Evolutionary conservation across 1,284 basidiomycete genomes (phyloP), one percentile per base, ranked within the genome.

Genomic region (Trichosporon sp.): DNA sequence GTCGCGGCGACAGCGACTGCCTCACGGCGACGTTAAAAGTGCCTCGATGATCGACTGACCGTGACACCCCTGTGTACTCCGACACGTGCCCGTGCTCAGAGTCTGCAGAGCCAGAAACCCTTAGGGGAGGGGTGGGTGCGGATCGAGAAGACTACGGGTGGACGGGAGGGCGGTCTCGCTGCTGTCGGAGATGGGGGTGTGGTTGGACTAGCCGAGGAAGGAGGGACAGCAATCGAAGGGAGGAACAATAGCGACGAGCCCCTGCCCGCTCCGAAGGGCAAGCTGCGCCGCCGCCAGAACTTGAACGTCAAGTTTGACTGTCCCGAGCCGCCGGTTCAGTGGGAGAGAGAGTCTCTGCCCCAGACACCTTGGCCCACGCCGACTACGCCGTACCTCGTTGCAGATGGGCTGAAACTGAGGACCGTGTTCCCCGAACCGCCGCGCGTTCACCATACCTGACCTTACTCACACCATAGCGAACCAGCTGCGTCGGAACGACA

Each of bases 371-470:
- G 21, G n/a, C 51, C 59, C 1, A 63, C 32, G 21, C 59, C 59
- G 32, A 63, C 59, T 14, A 63, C 59, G 16, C 59, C 59, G 35
- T 63, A 63, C 32, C 59, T 63, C 16, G 59, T 63, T 16, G 59
- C 59, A 4, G 59, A 63, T 6, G 59, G 59, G 14, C 35, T 63
- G 59, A 21, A n/a, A 3, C 32, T 63, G 5, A 32, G 59, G 6
- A 19, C 59, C 4, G 59, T 63, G 32, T 14, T 35, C 16, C 59
- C 59, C 6, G 32, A 63, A 5, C 59, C 31, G 31, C 21, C 54
- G 26, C 54, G 21, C 8, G 54, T 31, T 4, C 54, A 26, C 21
- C 54, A 59, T 10, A 59, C 21, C 11, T 32, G 14, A 32, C 54
- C 54, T 26, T 26, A 26, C 10, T 1, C 12, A 21, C 26, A 59